Base-by-base conservation (phyloP, 2,329 filamentous ascomycete genomes). In the Daldinia sp. region DNA sequence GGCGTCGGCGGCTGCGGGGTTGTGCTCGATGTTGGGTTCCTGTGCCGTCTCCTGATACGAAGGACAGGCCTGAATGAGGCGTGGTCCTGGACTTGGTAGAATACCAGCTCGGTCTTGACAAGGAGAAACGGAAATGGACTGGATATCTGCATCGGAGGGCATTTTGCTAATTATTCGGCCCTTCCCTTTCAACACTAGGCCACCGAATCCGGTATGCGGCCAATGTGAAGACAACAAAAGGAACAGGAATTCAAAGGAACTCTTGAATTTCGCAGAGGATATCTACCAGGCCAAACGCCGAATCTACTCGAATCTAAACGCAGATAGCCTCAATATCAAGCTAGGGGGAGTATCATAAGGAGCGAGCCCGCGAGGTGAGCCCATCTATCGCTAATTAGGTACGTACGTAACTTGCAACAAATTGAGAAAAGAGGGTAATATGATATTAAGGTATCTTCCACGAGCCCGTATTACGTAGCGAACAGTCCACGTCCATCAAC, bases 1-100 rank as follows among this genome's bases (percentile, higher is more conserved):
- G 1, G 88, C 87, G 0, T 86, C 83, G 57, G 85, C 87, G 17
- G 85, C 87, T 4, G 82, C 81, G 69, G 83, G 82, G 10, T 73
- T 90, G 70, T 79, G 80, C 27, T 77, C 79, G 54, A 87, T 83
- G 68, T 75, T 89, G 60, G 57, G 56, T 67, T 11, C 62, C 55
- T 6, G 63, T 69, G 21, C 67, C 65, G n/a, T 11, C 30, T 21
- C 6, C 21, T 17, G 48, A 17, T 41, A 30, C 48, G 32, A 39
- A 5, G 7, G 34, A 58, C n/a, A 19, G n/a, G 2, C 19, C 17
- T 15, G 50, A 51, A 35, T 63, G 32, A 27, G 37, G 10, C 3
- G 25, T 43, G 39, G 9, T n/a, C n/a, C n/a, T 8, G 5, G 5
- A n/a, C n/a, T 41, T 9, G 1, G 37, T 13, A 10, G 9, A 2